phyloP scores from a whole-genome alignment of 768 basidiomycete genomes.

The Suillus paluster region DNA sequence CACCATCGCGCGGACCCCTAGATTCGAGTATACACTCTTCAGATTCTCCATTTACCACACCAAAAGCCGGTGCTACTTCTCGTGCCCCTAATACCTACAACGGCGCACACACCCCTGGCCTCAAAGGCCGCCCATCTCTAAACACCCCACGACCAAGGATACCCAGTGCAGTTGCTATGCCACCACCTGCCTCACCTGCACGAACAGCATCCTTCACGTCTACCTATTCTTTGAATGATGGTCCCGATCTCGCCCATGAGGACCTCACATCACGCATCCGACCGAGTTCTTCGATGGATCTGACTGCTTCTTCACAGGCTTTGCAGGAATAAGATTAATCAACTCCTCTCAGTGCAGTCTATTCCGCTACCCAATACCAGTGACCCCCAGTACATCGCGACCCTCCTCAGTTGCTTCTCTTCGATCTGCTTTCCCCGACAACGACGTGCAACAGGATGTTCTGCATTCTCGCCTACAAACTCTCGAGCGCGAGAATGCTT shows the following conservation, averaged over 20 bases:
- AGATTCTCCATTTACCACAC: constrained; percentile 69
- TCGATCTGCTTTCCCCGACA: constrained; percentile 45
- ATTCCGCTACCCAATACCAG: constrained; percentile 7
- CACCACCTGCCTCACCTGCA: constrained; percentile 72
- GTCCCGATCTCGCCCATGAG: constrained; percentile 16
- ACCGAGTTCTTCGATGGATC: constrained; percentile 34
- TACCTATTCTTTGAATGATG: constrained; percentile 44
- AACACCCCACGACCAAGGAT: constrained; percentile 66
- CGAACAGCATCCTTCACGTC: constrained; percentile 37
- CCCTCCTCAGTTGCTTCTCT: constrained; percentile 32
- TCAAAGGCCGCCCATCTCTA: constrained; percentile 38
- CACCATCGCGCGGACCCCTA: constrained; percentile 38
- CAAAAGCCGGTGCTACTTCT: constrained; percentile 53
- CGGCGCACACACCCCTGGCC: constrained; percentile 20
- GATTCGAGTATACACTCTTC: constrained; percentile 42
- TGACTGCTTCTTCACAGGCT: constrained; percentile 43
- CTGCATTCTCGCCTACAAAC: constrained; percentile 51
- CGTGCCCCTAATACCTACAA: constrained; percentile 22
- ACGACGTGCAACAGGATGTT: constrained; percentile 12
- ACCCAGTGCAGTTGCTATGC: constrained; percentile 80
- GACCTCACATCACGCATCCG: constrained; percentile 16
- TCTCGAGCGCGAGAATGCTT: constrained; percentile 72
- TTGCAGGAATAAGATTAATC: constrained; percentile 56
- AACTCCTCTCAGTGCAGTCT: constrained; percentile 42
- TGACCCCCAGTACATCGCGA: constrained; percentile 15